Conservation (phyloP, 1,139 yeast species). For the Ogataea hybrid region DNA sequence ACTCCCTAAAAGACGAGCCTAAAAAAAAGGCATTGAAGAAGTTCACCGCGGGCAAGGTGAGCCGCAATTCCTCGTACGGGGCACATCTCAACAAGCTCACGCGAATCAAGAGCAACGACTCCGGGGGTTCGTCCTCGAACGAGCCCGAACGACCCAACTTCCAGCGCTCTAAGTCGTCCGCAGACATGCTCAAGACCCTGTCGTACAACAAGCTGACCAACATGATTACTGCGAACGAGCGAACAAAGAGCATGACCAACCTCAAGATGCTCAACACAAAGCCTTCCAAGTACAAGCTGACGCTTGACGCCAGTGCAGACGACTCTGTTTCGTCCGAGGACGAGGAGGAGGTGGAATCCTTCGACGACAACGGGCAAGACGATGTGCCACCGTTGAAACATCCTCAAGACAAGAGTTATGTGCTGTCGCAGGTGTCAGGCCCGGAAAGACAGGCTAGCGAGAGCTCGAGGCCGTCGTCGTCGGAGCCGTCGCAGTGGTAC, state of each 20-base stretch:
- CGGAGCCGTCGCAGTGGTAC: slow-evolving; percentile 6
- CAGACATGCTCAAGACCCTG: slow-evolving; percentile 24
- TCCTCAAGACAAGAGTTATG: slow-evolving; percentile 20
- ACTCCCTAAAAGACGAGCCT: slow-evolving; percentile 25
- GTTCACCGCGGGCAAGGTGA: slow-evolving; percentile 31
- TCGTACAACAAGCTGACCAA: slow-evolving; percentile 20
- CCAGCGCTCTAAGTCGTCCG: slow-evolving; percentile 29
- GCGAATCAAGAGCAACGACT: slow-evolving; percentile 28
- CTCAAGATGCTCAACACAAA: slow-evolving; percentile 13
- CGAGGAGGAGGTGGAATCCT: slow-evolving; percentile 38
- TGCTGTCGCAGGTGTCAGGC: slow-evolving; percentile 50
- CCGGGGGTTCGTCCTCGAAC: slow-evolving; percentile 7
- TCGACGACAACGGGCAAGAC: slow-evolving; percentile 33
- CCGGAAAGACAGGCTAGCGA: slow-evolving; percentile 33
- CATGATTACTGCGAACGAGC: slow-evolving; percentile 8
- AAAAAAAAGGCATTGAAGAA: slow-evolving; percentile 29
- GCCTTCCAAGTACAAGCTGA: slow-evolving; percentile 8
- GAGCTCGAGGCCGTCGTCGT: background rate
- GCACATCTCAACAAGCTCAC: slow-evolving; percentile 30
- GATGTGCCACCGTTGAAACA: background rate
- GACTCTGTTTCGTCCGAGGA: slow-evolving; percentile 23
- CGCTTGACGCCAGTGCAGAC: slow-evolving; percentile 15
- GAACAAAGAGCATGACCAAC: slow-evolving; percentile 24
- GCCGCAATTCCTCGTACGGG: slow-evolving; percentile 30
- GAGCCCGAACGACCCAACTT: slow-evolving; percentile 25